Base-by-base conservation (phyloP, 1,284 basidiomycete genomes). In the Bjerkandera adusta region DNA sequence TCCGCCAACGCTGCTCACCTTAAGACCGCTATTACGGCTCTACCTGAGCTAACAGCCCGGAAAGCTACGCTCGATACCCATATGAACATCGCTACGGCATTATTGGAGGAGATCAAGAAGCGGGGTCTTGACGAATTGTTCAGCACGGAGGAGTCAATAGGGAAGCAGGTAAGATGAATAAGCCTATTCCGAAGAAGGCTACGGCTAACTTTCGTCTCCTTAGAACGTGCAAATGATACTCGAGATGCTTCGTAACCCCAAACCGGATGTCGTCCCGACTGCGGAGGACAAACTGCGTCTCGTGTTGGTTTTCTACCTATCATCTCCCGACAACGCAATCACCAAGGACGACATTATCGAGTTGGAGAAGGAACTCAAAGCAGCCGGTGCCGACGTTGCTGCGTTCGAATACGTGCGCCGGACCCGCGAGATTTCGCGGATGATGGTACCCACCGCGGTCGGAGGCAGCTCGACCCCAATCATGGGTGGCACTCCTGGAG, bases 21-120 rank as follows among this genome's bases (percentile, higher is more conserved):
- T 45, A 99, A 98, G 71, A 94, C 92, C 0, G 97, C 97, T 3
- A 97, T 99, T 63, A 99, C 96, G 1, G 93, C 95, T 48, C 75
- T 99, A n/a, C 97, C 97, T 1, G 96, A 99, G 65, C 74, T 99
- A 36, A 98, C 96, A 3, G 94, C 96, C 15, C 81, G 97, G 36
- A 99, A 99, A 61, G 87, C 92, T 37, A 96, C 92, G 1, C 79
- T 99, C 27, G 97, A 99, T 65, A 94, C 96, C 1, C 96, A 99
- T 57, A 99, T 99, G 95, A 98, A 99, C 69, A 97, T 99, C 47
- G 97, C 97, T 26, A 98, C 96, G 2, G 88, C 96, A 5, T 71
- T 99, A 12, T 71, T 99, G 24, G 94, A 97, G 64, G 87, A 97
- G 16, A 98, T 99, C 73, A 98, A 98, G 72, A 84, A 86, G 54